Evolutionary conservation across 805 yeast species (phyloP).

Genomic region (Yamadazyma scolyti): DNA sequence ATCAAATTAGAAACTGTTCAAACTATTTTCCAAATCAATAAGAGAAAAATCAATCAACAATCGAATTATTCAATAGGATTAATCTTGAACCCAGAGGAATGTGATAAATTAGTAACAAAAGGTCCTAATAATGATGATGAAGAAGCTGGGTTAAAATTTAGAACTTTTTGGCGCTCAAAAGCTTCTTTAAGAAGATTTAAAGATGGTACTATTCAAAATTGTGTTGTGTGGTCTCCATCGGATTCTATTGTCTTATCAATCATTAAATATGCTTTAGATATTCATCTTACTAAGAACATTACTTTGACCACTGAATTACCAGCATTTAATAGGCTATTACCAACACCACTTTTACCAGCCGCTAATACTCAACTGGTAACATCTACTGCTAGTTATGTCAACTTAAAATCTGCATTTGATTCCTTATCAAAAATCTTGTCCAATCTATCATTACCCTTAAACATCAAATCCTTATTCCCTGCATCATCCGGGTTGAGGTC

Average conservation of each 20-base stretch:
- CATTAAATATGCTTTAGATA: slow-evolving; percentile 55
- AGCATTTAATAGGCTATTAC: slow-evolving; percentile 50
- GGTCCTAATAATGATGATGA: slow-evolving; percentile 71
- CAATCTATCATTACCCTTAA: slow-evolving; percentile 58
- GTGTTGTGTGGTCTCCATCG: slow-evolving; percentile 77
- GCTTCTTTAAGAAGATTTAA: slow-evolving; percentile 87
- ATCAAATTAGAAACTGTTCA: slow-evolving; percentile 23
- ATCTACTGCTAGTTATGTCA: slow-evolving; percentile 25
- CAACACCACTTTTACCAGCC: slow-evolving; percentile 58
- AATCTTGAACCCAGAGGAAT: slow-evolving; percentile 62
- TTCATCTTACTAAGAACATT: slow-evolving; percentile 54
- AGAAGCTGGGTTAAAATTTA: slow-evolving; percentile 58
- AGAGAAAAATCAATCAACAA: slow-evolving; percentile 47
- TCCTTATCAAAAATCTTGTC: slow-evolving; percentile 45
- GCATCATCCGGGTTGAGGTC: slow-evolving; percentile 71
- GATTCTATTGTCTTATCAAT: slow-evolving; percentile 67
- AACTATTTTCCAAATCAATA: slow-evolving; percentile 38
- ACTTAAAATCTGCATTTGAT: slow-evolving; percentile 44
- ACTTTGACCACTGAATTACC: slow-evolving; percentile 37
- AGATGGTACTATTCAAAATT: slow-evolving; percentile 86
- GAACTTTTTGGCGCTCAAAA: slow-evolving; percentile 84
- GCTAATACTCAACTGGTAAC: slow-evolving; percentile 51
- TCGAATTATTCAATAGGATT: slow-evolving; percentile 54
- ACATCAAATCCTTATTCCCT: slow-evolving; percentile 68
- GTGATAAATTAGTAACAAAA: slow-evolving; percentile 79